Conservation (phyloP, 768 basidiomycete species). For the Auriculariales sp. region DNA sequence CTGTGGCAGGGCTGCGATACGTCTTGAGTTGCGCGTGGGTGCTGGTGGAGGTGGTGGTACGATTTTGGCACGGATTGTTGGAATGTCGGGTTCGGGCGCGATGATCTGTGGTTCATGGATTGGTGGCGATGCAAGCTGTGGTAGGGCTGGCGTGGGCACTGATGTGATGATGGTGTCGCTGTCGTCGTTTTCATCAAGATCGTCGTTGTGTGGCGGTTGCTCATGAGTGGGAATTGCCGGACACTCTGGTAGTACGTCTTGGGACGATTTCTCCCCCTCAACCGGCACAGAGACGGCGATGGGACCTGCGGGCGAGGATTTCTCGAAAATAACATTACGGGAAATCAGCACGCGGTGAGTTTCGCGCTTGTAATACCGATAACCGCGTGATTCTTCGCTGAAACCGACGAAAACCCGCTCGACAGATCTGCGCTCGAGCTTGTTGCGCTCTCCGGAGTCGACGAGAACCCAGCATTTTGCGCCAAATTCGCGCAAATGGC, state of each 20-base stretch:
- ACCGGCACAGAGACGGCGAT: not conserved
- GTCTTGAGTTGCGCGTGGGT: not conserved
- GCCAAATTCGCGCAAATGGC: conserved; percentile 15
- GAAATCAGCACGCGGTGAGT: conserved; percentile 5
- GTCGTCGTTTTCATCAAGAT: no score
- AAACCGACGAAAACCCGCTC: conserved; percentile 15
- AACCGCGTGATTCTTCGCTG: conserved; percentile 11
- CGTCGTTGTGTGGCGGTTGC: no score
- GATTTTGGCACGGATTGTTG: no score
- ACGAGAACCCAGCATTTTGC: conserved; percentile 12
- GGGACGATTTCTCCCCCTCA: not conserved
- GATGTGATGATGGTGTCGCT: no score
- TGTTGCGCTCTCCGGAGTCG: conserved; percentile 10
- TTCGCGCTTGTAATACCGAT: conserved; percentile 11
- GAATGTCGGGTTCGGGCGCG: no score
- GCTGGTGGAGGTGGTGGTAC: not conserved
- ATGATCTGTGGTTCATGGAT: not conserved
- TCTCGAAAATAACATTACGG: conserved; percentile 10
- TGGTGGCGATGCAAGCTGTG: not conserved
- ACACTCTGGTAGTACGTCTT: no score
- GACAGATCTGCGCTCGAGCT: conserved; percentile 8
- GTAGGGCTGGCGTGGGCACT: not conserved
- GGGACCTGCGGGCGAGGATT: not conserved
- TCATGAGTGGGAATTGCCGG: no score
- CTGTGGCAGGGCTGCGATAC: not conserved